Base-by-base conservation (phyloP, 441 rosid genomes). In the Corymbia citriodora region DNA sequence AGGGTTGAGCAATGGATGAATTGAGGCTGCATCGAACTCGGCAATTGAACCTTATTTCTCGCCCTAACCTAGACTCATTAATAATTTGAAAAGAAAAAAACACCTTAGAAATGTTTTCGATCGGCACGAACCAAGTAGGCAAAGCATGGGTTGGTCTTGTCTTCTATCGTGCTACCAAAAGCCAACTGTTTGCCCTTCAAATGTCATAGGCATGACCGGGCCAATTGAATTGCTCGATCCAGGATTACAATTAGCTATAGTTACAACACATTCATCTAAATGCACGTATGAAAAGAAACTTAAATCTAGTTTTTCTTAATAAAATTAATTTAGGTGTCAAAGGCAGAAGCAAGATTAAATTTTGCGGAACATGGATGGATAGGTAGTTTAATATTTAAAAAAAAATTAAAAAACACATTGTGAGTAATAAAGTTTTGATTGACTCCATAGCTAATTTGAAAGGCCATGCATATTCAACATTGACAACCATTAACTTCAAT, bases 211-310 rank as follows among this genome's bases (percentile, higher is more conserved):
- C 27, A 40, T 68, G 36, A 31, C 23, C 7, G 2, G 15, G 49
- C 14, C 14, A 2, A 36, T 72, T 1, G 82, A 36, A 72, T 1
- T 10, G 1, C 4, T 36, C 4, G 45, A 65, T 72, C 82, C 1
- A 10, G 19, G 15, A 10, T 36, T 18, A 72, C 49, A 2, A 33
- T 36, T 2, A 36, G 15, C 25, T 45, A 36, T 74, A 36, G 50
- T 70, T 16, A 19, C 7, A 74, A 21, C 2, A 16, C 10, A 11
- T 1, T 3, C 29, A 6, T 4, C 1, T 40, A 21, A 2, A 74
- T 21, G 10, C 13, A 74, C 50, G 7, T 45, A 0, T 13, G 12
- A 74, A 31, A 3, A 70, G 11, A 74, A 11, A 10, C 40, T 9
- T 40, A 19, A 21, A 36, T 40, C 2, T 72, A 33, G 2, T 33